A percentile compares a stretch with the other conserved stretches of the same genome.
Conservation (phyloP, 805 yeast species). For the Candida ascalaphidarum region DNA sequence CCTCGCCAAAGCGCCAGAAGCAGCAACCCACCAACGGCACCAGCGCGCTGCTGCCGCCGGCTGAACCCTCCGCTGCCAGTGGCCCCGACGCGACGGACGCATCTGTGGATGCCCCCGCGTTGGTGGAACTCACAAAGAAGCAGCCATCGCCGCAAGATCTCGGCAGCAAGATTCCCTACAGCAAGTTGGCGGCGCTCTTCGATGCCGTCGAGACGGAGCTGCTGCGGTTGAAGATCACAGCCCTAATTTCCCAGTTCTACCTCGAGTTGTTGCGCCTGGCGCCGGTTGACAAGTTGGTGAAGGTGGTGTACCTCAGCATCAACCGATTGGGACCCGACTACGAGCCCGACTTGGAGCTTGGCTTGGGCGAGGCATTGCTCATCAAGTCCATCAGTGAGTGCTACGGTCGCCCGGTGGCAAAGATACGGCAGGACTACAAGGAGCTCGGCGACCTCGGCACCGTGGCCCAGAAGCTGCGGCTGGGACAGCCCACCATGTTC, state of each 20-base stretch:
- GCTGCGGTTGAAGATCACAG: slow-evolving; percentile 74
- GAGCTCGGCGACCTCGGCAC: slow-evolving; percentile 85
- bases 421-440: slow-evolving; percentile 66
- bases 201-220: slow-evolving; percentile 73
- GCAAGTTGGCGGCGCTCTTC: slow-evolving; percentile 54
- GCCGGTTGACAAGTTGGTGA: slow-evolving; percentile 43
- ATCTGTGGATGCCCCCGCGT: too few species aligned
- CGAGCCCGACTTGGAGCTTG: slow-evolving; percentile 82
- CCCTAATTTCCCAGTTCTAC: slow-evolving; percentile 67
- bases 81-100: too few species aligned
- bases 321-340: slow-evolving; percentile 93
- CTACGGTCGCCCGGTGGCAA: slow-evolving; percentile 71
- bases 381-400: slow-evolving; percentile 86
- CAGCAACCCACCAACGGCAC: too few species aligned
- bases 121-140: too few species aligned
- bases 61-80: too few species aligned
- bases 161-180: slow-evolving; percentile 18
- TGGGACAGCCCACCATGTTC: slow-evolving; percentile 88
- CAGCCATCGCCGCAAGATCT: neutral
- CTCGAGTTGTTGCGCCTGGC: slow-evolving; percentile 46
- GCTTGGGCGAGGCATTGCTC: slow-evolving; percentile 83
- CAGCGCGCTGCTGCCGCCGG: too few species aligned
- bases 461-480: slow-evolving; percentile 77
- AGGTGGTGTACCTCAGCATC: slow-evolving; percentile 75
- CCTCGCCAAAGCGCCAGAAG: too few species aligned